phyloP scores from a whole-genome alignment of 495 filamentous ascomycete species.

The Annulohypoxylon moriforme region DNA sequence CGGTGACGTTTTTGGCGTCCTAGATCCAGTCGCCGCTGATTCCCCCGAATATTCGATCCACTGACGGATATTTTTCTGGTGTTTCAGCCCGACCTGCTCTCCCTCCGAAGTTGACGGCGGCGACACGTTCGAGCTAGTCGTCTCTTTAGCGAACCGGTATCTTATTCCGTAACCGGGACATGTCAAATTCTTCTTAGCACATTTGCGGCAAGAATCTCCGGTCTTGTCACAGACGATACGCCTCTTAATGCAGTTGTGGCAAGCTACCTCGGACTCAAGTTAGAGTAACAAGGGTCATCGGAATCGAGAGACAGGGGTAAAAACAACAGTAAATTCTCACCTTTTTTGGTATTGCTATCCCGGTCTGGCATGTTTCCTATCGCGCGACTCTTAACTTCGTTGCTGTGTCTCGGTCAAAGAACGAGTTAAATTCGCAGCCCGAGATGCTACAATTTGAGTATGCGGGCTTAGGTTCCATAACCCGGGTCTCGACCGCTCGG shows the following conservation, averaged over 20 bases:
- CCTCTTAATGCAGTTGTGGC: conserved; percentile 26
- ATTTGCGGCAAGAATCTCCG: conserved; percentile 17
- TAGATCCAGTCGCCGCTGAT: not conserved
- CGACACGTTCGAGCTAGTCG: conserved; percentile 6
- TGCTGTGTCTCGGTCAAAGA: not conserved
- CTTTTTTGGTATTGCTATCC: conserved; percentile 3
- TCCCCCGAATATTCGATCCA: conserved; percentile 11
- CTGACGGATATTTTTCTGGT: not conserved
- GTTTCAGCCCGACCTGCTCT: not conserved
- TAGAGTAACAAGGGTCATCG: not conserved
- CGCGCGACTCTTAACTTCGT: not conserved
- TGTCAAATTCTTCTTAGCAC: conserved; percentile 17
- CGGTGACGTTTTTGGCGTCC: not conserved
- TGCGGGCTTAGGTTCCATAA: not conserved
- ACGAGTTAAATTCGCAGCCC: not conserved
- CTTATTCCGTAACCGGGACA: conserved; percentile 25
- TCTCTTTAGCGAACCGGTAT: conserved; percentile 27
- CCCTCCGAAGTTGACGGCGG: not conserved
- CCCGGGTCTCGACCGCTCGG: conserved; percentile 11
- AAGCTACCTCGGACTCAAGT: conserved; percentile 14
- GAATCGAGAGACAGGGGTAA: not conserved
- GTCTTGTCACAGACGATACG: conserved; percentile 32
- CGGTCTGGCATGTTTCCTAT: not conserved
- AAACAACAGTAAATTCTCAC: conserved; percentile 1
- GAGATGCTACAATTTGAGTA: conserved; percentile 2